Percentiles rank a stretch among this genome's conserved stretches.
Conservation (phyloP, 169 alveolate species). For the Eimeria acervulina region DNA sequence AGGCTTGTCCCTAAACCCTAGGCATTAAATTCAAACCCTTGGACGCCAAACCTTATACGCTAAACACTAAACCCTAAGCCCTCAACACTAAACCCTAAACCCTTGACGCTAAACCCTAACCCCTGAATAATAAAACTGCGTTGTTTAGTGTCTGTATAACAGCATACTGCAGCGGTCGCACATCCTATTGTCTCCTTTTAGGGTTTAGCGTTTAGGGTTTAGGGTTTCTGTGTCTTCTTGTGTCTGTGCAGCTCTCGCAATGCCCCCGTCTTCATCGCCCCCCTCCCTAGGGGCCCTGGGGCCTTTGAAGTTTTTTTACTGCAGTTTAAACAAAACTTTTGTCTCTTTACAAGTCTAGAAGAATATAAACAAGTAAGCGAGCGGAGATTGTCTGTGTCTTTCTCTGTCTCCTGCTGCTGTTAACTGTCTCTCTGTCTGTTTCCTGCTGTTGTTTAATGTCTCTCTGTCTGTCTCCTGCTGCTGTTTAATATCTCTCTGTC, state of each 20-base stretch:
- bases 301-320: neutral
- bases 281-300: slow-evolving; percentile 20
- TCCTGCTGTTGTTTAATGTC: neutral
- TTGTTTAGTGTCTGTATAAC: too few species aligned
- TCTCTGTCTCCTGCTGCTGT: neutral
- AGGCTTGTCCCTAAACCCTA: too few species aligned
- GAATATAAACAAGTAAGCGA: neutral
- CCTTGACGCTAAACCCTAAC: too few species aligned
- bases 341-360: neutral
- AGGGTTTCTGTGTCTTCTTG: neutral
- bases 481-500: too few species aligned
- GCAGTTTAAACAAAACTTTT: slow-evolving; percentile 13
- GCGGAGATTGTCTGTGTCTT: neutral
- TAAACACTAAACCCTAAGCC: too few species aligned
- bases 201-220: neutral
- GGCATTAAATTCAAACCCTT: too few species aligned
- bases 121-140: too few species aligned
- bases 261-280: neutral
- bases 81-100: too few species aligned
- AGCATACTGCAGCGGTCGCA: too few species aligned
- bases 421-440: neutral
- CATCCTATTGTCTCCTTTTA: too few species aligned
- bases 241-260: neutral
- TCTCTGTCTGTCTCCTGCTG: neutral
- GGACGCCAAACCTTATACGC: too few species aligned